Evolutionary conservation across 2,329 filamentous ascomycete species (phyloP).

Genomic region (Elsinoe australis): DNA sequence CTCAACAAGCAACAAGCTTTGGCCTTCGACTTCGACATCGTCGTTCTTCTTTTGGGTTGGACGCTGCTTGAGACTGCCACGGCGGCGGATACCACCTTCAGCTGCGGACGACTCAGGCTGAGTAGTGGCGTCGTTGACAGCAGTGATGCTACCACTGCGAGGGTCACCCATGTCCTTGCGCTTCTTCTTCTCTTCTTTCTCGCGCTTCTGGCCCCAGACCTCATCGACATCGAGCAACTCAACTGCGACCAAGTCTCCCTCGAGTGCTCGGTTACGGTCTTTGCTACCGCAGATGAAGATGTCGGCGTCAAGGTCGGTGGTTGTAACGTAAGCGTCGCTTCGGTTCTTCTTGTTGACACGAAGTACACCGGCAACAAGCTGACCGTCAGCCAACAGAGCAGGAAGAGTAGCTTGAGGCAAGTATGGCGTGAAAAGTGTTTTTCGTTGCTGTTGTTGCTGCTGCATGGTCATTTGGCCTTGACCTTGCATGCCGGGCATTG

Average conservation of each 20-base stretch:
- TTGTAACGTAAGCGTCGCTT: constrained; percentile 95
- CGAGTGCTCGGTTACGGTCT: constrained; percentile 91
- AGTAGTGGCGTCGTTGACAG: constrained; percentile 52
- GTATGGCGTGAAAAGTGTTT: constrained; percentile 97
- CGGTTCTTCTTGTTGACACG: constrained; percentile 99
- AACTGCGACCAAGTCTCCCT: constrained; percentile 90
- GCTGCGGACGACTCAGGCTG: constrained; percentile 53
- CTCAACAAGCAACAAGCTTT: constrained; percentile 91
- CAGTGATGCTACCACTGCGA: constrained; percentile 65
- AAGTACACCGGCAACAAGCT: constrained; percentile 91
- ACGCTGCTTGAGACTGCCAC: constrained; percentile 90
- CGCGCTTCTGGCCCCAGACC: constrained; percentile 96
- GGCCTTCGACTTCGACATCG: constrained; percentile 95
- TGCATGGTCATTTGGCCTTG: constrained; percentile 66
- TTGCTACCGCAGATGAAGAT: constrained; percentile 99
- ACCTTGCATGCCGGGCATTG: constrained; percentile 55
- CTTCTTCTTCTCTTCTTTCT: constrained; percentile 99
- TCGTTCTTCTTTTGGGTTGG: constrained; percentile 99
- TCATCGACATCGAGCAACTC: constrained; percentile 97
- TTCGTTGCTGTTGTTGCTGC: constrained; percentile 83
- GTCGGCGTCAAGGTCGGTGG: constrained; percentile 88
- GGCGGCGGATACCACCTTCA: constrained; percentile 82
- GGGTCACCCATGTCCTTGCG: constrained; percentile 97
- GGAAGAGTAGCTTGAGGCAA: constrained; percentile 90
- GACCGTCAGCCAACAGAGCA: constrained; percentile 80